Conservation (phyloP, 83 land plant genomes). For the Thuja plicata region DNA sequence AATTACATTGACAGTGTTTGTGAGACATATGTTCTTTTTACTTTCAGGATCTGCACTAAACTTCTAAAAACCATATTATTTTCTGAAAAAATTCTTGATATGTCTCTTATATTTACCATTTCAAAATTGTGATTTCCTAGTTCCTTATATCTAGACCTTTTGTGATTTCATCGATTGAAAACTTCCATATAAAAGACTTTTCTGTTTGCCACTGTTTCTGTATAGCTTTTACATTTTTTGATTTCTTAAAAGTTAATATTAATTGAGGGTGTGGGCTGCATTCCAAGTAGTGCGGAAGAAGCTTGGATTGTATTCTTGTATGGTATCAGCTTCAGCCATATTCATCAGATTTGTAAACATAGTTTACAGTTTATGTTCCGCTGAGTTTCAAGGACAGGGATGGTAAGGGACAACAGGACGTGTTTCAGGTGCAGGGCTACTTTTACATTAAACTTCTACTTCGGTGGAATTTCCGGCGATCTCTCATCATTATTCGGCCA, state of each 20-base stretch:
- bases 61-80: background rate
- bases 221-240: background rate
- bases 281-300: background rate
- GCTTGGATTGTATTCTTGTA: background rate
- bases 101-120: background rate
- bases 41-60: background rate
- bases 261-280: background rate
- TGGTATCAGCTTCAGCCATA: background rate
- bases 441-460: no score
- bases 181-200: background rate
- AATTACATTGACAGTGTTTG: background rate
- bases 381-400: no score
- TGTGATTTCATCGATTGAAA: background rate
- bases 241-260: background rate
- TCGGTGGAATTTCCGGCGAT: no score
- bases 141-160: background rate
- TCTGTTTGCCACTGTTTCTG: background rate
- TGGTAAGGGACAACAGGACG: no score
- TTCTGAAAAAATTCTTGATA: background rate
- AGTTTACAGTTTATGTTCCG: background rate
- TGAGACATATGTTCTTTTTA: background rate
- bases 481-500: no score
- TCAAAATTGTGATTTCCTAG: background rate
- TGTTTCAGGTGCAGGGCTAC: no score
- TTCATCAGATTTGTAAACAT: background rate